Evolutionary conservation across 73 alveolate species (phyloP).

Genomic region (Durusdinium trenchii): DNA sequence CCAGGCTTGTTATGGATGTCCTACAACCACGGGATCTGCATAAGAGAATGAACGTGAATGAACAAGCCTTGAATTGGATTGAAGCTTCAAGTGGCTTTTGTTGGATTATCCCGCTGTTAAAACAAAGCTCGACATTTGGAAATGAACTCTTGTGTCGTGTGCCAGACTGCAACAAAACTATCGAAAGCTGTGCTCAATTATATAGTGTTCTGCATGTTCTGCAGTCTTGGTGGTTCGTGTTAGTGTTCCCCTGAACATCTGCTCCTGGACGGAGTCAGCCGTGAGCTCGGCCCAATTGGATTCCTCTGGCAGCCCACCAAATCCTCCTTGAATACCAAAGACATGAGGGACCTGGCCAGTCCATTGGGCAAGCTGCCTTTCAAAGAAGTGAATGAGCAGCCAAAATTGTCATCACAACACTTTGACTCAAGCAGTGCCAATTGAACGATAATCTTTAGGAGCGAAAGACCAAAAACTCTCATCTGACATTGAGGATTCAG

Average conservation of each 20-base stretch:
- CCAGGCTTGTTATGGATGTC: constrained; percentile 95
- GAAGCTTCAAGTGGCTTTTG: no score
- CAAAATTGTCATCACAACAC: no score
- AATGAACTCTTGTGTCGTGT: not conserved
- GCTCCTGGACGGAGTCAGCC: constrained; percentile 58
- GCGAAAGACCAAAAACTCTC: no score
- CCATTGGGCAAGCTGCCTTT: no score
- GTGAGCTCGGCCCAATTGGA: constrained; percentile 73
- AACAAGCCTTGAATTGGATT: no score
- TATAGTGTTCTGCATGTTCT: not conserved
- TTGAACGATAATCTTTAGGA: no score
- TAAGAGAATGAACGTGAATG: no score
- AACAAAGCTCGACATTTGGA: not conserved
- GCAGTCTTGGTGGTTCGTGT: not conserved
- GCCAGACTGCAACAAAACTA: not conserved
- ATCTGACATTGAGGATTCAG: no score
- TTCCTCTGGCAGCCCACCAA: constrained; percentile 77
- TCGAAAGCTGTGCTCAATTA: no score
- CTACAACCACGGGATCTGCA: not conserved
- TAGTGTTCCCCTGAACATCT: not conserved
- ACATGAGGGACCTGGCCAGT: constrained; percentile 52
- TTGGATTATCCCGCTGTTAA: no score
- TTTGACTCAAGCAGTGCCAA: no score
- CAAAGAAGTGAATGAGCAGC: no score
- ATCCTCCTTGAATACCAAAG: constrained; percentile 73